phyloP scores from a whole-genome alignment of 345 rosid genomes.

The Populus davidiana region DNA sequence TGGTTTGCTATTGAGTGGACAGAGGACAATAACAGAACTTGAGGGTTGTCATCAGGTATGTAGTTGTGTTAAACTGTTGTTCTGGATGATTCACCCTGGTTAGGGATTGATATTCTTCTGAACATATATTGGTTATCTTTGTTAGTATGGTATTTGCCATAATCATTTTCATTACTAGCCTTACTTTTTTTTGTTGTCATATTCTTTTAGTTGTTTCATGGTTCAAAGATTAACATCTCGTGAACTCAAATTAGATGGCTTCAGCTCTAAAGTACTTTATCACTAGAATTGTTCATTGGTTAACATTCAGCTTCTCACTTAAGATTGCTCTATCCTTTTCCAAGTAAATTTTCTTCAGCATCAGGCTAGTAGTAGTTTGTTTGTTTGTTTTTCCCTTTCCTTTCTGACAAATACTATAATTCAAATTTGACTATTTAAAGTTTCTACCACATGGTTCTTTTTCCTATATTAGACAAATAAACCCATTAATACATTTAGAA shows the following conservation, averaged over 20 bases:
- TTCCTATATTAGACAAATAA: background rate
- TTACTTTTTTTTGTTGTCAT: too few relatives aligned
- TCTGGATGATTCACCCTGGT: background rate
- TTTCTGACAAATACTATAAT: background rate
- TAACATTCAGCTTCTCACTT: background rate
- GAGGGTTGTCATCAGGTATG: constrained; percentile 80
- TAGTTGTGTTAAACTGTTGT: constrained; percentile 6
- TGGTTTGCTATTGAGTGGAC: constrained; percentile 69
- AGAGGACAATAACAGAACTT: constrained; percentile 69
- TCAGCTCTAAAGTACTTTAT: too few relatives aligned
- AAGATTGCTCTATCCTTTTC: background rate
- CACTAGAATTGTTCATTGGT: background rate
- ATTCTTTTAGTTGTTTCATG: too few relatives aligned
- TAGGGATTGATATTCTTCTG: background rate
- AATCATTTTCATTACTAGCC: background rate
- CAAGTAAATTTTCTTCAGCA: background rate
- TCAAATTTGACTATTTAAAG: background rate
- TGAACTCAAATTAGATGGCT: too few relatives aligned
- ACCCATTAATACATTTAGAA: background rate
- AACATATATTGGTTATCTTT: background rate
- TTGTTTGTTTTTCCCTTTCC: background rate
- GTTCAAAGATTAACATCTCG: too few relatives aligned
- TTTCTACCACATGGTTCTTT: background rate
- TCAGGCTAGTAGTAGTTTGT: background rate
- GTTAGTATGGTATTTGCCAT: background rate